These are phyloP conservation scores for Xerocomellus dryophilus DNA, from an alignment of 768 basidiomycete species.

Conservation along the genomic window DNA sequence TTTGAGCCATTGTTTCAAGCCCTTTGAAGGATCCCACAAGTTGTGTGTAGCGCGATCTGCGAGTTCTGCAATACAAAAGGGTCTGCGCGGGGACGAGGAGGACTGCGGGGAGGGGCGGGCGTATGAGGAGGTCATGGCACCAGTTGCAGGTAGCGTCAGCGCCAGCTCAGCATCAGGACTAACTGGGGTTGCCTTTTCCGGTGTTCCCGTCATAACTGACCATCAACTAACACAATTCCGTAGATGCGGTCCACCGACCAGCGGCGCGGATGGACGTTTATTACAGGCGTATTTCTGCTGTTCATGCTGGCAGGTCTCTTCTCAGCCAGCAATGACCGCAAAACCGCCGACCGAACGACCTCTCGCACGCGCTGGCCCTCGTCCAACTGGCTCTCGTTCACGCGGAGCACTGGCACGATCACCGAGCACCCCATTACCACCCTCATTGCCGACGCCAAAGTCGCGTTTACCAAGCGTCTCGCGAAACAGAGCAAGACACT, in stretches of 20 bases:
- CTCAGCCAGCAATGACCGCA: slow-evolving; percentile 33
- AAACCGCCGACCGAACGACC: background rate
- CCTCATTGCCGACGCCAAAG: slow-evolving; percentile 82
- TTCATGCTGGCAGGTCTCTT: slow-evolving; percentile 53
- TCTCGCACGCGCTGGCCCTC: slow-evolving; percentile 15
- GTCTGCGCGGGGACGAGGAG: slow-evolving; percentile 34
- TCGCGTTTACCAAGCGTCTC: slow-evolving; percentile 63
- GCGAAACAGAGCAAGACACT: slow-evolving; percentile 78
- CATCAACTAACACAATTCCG: background rate
- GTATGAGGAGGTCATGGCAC: slow-evolving; percentile 23
- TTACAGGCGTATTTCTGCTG: slow-evolving; percentile 40
- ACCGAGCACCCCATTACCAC: slow-evolving; percentile 74
- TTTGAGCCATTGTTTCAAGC: slow-evolving; percentile 66
- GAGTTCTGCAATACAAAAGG: slow-evolving; percentile 63
- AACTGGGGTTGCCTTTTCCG: slow-evolving; percentile 22
- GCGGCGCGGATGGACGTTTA: slow-evolving; percentile 39
- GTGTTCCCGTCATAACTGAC: background rate
- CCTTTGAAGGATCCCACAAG: slow-evolving; percentile 54
- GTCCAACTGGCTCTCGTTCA: slow-evolving; percentile 23
- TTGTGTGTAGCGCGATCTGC: slow-evolving; percentile 56
- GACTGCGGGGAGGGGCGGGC: slow-evolving; percentile 16
- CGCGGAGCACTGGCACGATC: background rate
- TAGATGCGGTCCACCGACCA: slow-evolving; percentile 19
- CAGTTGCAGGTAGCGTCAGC: slow-evolving; percentile 7
- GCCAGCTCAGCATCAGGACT: slow-evolving; percentile 15